A percentile compares a stretch with the other conserved stretches of the same genome.
phyloP scores from a whole-genome alignment of 768 basidiomycete species.

The Ramaria rubella region DNA sequence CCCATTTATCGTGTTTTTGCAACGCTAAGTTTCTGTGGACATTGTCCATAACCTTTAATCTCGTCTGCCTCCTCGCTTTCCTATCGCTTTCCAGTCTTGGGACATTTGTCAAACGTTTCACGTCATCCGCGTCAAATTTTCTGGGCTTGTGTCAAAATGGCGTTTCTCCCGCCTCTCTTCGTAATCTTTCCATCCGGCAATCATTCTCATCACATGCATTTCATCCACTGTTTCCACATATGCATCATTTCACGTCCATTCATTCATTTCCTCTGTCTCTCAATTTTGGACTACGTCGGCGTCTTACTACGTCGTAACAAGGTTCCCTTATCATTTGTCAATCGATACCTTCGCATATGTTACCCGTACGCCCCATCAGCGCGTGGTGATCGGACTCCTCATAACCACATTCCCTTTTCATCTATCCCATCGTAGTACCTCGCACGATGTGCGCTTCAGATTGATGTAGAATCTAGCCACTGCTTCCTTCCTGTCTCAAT shows the following conservation, averaged over 20 bases:
- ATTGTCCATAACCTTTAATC: neutral
- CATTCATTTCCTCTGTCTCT: constrained; percentile 1
- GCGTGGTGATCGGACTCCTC: constrained; percentile 6
- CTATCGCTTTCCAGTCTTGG: neutral
- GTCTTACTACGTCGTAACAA: neutral
- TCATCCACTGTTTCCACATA: neutral
- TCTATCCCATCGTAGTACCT: neutral
- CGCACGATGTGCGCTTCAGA: neutral
- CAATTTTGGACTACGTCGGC: neutral
- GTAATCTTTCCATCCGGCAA: constrained; percentile 5
- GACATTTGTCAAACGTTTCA: neutral
- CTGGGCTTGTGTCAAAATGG: neutral
- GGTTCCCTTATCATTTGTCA: neutral
- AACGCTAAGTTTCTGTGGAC: neutral
- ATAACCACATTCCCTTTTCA: constrained; percentile 1
- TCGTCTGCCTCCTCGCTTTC: constrained; percentile 2
- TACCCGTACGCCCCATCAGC: constrained; percentile 8
- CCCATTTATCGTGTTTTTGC: neutral
- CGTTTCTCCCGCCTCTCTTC: neutral
- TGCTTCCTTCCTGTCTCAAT: neutral
- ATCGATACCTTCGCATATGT: constrained; percentile 12
- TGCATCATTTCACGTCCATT: constrained; percentile 5
- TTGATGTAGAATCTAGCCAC: constrained; percentile 9
- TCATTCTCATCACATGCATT: neutral
- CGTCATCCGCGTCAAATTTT: neutral